Base-by-base conservation (phyloP, 2,329 filamentous ascomycete species). In the Exophiala phaeomuriformis region DNA sequence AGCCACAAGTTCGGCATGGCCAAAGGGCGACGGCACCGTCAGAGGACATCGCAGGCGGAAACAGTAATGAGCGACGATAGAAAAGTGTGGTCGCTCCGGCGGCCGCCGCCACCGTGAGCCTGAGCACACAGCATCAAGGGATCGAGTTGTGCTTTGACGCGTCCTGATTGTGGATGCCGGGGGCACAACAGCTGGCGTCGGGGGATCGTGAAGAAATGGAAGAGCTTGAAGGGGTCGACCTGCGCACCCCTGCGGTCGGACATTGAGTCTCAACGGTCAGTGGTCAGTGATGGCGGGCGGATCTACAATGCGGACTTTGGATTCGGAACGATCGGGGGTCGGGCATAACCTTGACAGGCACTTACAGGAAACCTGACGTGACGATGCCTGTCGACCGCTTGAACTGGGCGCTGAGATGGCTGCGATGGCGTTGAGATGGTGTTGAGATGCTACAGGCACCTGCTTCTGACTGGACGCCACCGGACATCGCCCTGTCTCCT, bases 241-340 rank as follows among this genome's bases (percentile, higher is more conserved):
- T 35, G 31, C 31, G 32, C 44, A 47, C 3, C 44, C 44, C 44
- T 47, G 35, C 37, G 44, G 44, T 47, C 44, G 44, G 44, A 36
- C 44, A 28, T 36, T 47, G 44, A 37, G 9, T 36, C 44, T 19
- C 35, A 44, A 42, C 8, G 19, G 19, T 27, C 5, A 12, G 28
- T 10, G 42, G 42, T 10, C 42, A 45, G 28, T 2, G 31, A 27
- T 45, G 42, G 28, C 29, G 28, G 43, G 37, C 37, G 43, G 47
- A 51, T 50, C 52, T 41, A 37, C 47, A 31, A 46, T n/a, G 44
- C 52, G 52, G 52, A 51, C 52, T 54, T 54, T 33, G 39, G 40
- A 30, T 42, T 51, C 52, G 52, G 47, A 42, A 51, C 37, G 48
- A 55, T 55, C 52, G 51, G 30, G 36, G 37, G 37, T 3, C 42